Conservation (phyloP, 2,329 filamentous ascomycete species). For the Trichoderma asperellum region DNA sequence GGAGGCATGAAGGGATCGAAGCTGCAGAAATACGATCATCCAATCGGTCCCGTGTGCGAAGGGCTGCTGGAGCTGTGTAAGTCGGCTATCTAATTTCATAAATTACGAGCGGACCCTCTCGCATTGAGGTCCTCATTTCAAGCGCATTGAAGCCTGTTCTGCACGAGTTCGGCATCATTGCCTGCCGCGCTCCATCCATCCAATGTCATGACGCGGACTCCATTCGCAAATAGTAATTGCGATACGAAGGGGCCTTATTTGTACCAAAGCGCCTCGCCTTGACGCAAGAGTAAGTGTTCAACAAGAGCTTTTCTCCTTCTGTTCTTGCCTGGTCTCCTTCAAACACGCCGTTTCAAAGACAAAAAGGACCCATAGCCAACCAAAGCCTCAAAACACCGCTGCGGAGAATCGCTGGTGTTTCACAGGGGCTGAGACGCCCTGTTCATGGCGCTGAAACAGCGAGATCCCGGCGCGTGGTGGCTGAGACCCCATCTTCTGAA, state of each 20-base stretch:
- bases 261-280: neutral
- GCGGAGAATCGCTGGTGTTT: slow-evolving; percentile 2
- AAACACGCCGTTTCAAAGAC: slow-evolving; percentile 12
- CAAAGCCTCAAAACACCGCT: slow-evolving; percentile 2
- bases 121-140: slow-evolving; percentile 8
- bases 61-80: neutral
- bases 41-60: neutral
- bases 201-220: neutral
- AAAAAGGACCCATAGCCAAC: slow-evolving; percentile 2
- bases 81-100: neutral
- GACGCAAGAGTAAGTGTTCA: neutral
- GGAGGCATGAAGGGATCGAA: neutral
- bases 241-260: neutral
- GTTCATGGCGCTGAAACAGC: slow-evolving; percentile 10
- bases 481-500: slow-evolving; percentile 13
- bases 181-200: neutral
- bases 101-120: neutral
- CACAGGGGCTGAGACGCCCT: slow-evolving; percentile 17
- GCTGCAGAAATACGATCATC: neutral
- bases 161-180: neutral
- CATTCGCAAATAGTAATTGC: neutral
- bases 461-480: slow-evolving; percentile 19
- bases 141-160: neutral
- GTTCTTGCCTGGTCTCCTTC: neutral
- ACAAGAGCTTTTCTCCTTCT: neutral